Conservation (phyloP, 1,284 basidiomycete genomes). For the Bjerkandera adusta region DNA sequence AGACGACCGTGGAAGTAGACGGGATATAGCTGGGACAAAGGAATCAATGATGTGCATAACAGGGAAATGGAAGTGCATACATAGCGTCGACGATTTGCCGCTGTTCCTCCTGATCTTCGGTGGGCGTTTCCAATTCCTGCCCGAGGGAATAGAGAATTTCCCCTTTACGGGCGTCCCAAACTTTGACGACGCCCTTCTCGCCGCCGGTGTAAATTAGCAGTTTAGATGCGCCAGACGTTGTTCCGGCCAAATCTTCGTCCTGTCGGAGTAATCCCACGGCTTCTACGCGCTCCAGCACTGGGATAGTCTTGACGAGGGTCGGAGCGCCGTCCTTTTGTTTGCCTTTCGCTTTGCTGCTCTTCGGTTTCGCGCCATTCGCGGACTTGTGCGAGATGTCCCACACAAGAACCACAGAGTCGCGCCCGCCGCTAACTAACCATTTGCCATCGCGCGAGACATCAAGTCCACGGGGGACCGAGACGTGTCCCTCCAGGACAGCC, state of each 20-base stretch:
- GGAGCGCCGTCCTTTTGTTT: constrained; percentile 48
- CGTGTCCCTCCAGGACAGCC: constrained; percentile 86
- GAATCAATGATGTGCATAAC: constrained; percentile 16
- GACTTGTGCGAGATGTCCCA: constrained; percentile 70
- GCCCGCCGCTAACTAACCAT: constrained; percentile 85
- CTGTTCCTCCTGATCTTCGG: constrained; percentile 73
- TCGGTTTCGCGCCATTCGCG: constrained; percentile 24
- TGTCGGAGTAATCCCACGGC: constrained; percentile 69
- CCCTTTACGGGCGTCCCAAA: constrained; percentile 81
- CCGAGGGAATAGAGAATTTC: constrained; percentile 64
- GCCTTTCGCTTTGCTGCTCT: constrained; percentile 49
- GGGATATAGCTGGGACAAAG: constrained; percentile 61
- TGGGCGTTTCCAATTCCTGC: constrained; percentile 39
- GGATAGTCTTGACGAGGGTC: constrained; percentile 78
- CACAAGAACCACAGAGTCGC: constrained; percentile 87
- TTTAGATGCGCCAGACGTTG: constrained; percentile 37
- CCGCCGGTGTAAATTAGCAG: constrained; percentile 85
- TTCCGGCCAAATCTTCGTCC: constrained; percentile 46
- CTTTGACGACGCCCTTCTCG: constrained; percentile 77
- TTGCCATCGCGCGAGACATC: constrained; percentile 83
- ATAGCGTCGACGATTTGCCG: constrained; percentile 69
- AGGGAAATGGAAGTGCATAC: constrained; percentile 42
- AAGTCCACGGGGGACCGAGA: constrained; percentile 86
- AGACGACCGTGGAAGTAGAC: constrained; percentile 65
- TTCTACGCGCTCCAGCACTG: constrained; percentile 86